Evolutionary conservation across 2,329 filamentous ascomycete species (phyloP).

Genomic region (Aureobasidium sp.): DNA sequence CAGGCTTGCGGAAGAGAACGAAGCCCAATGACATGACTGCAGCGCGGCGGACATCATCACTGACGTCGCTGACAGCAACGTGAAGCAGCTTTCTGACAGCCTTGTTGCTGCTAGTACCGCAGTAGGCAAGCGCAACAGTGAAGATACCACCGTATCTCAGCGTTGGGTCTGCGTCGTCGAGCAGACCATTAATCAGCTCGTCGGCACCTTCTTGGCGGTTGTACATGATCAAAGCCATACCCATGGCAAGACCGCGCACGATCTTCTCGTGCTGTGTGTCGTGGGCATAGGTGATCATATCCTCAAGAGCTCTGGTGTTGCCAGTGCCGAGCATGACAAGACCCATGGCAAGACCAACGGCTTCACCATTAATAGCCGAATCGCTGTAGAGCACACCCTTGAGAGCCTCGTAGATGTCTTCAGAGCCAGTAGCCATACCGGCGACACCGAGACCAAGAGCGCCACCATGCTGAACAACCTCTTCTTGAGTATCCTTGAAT

Average conservation of each 20-base stretch:
- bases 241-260: conserved; percentile 86
- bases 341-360: conserved; percentile 91
- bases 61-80: conserved; percentile 94
- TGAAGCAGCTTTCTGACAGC: conserved; percentile 93
- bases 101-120: conserved; percentile 96
- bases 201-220: conserved; percentile 91
- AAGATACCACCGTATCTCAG: conserved; percentile 96
- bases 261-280: conserved; percentile 99
- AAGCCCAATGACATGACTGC: conserved; percentile 98
- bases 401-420: conserved; percentile 84
- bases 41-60: conserved; percentile 90
- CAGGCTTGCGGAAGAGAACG: conserved; percentile 95
- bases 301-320: conserved; percentile 84
- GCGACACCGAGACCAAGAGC: conserved; percentile 92
- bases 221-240: conserved; percentile 98
- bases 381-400: conserved; percentile 85
- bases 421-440: conserved; percentile 91
- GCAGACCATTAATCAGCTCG: conserved; percentile 83
- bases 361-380: conserved; percentile 93
- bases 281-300: conserved; percentile 96
- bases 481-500: conserved; percentile 70
- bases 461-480: conserved; percentile 95
- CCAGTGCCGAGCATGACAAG: conserved; percentile 98
- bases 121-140: conserved; percentile 97
- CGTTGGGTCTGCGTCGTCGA: conserved; percentile 89